Percentiles rank a stretch among this genome's conserved stretches.
These are phyloP conservation scores for Globisporangium yorkense DNA, from an alignment of 352 stramenopile species.

Conservation along the genomic window DNA sequence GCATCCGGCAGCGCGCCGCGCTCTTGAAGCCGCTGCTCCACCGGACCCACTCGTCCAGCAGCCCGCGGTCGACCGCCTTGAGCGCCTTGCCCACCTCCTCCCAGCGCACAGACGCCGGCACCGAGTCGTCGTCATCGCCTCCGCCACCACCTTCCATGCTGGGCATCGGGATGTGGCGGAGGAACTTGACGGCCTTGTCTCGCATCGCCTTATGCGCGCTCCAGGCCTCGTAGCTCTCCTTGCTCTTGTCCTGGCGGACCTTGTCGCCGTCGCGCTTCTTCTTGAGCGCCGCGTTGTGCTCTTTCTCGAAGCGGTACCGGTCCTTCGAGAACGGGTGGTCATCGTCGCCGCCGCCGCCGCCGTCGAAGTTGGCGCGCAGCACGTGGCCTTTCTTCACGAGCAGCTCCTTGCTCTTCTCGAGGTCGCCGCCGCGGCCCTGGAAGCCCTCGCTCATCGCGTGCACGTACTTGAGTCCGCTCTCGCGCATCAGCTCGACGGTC, in stretches of 20 bases:
- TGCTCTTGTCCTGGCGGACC: constrained; percentile 50
- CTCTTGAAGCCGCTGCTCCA: constrained; percentile 71
- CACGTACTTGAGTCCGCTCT: constrained; percentile 77
- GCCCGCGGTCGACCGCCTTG: constrained; percentile 80
- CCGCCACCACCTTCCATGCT: constrained; percentile 10
- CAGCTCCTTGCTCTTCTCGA: constrained; percentile 73
- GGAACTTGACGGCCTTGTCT: constrained; percentile 69
- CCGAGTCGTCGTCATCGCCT: constrained; percentile 22
- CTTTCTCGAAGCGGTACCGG: constrained; percentile 64
- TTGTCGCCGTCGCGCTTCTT: constrained; percentile 38
- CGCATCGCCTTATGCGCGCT: constrained; percentile 70
- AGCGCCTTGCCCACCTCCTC: constrained; percentile 83
- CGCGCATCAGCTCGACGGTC: constrained; percentile 68
- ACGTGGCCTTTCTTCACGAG: constrained; percentile 76
- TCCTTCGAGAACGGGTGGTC: constrained; percentile 62
- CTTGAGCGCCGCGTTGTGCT: constrained; percentile 52
- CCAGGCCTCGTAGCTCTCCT: constrained; percentile 73
- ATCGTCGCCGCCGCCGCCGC: constrained; percentile 28
- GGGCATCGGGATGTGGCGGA: constrained; percentile 62
- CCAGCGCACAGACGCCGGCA: constrained; percentile 42
- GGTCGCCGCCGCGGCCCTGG: constrained; percentile 70
- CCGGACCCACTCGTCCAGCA: constrained; percentile 78
- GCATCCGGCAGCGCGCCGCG: constrained; percentile 44
- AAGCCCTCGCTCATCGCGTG: constrained; percentile 85
- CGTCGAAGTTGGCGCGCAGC: constrained; percentile 66